A percentile compares a stretch with the other conserved stretches of the same genome.
Conservation (phyloP, 176 grass and related monocot genomes). For the Bromus sterilis region DNA sequence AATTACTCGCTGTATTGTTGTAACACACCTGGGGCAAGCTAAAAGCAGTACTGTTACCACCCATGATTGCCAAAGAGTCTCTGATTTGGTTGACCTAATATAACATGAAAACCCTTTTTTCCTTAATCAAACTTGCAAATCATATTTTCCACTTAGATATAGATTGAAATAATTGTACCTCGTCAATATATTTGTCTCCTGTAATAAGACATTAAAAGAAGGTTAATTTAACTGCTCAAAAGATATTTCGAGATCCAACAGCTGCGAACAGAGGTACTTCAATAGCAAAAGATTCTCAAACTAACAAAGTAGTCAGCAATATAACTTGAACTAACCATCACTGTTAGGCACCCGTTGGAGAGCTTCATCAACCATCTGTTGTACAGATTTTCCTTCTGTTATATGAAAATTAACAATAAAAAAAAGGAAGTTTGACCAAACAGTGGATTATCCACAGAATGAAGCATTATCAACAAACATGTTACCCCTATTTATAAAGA, state of each 20-base stretch:
- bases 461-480: background rate
- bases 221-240: slow-evolving; percentile 20
- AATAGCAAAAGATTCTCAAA: background rate
- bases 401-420: slow-evolving; percentile 12
- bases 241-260: slow-evolving; percentile 7
- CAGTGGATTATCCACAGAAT: background rate
- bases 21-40: slow-evolving; percentile 81
- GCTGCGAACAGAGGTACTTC: background rate
- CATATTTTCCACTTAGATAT: slow-evolving; percentile 20
- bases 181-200: slow-evolving; percentile 80
- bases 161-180: slow-evolving; percentile 45
- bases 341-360: slow-evolving; percentile 67
- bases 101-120: slow-evolving; percentile 13
- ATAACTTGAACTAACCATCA: slow-evolving; percentile 52
- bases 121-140: slow-evolving; percentile 8
- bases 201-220: slow-evolving; percentile 36
- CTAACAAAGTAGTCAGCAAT: background rate
- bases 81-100: slow-evolving; percentile 93
- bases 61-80: slow-evolving; percentile 87
- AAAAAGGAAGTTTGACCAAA: background rate
- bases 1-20: background rate
- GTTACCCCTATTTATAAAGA: background rate
- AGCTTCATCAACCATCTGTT: slow-evolving; percentile 93
- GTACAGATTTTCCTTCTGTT: slow-evolving; percentile 96
- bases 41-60: slow-evolving; percentile 85